phyloP scores from a whole-genome alignment of 345 rosid species.

The Eutrema heterophyllum region DNA sequence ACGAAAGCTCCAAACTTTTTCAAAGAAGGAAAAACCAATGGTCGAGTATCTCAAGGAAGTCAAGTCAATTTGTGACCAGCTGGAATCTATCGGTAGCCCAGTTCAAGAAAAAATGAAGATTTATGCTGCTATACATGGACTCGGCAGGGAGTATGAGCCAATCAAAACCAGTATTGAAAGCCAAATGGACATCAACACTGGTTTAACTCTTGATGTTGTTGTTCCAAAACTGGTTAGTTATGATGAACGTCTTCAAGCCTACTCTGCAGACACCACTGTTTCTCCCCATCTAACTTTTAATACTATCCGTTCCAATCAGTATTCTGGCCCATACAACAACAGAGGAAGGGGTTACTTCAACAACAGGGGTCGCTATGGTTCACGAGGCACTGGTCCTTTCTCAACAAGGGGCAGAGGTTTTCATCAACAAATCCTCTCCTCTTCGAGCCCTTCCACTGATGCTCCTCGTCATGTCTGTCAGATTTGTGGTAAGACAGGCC shows the following conservation, averaged over 20 bases:
- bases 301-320: too few relatives aligned
- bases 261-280: background rate
- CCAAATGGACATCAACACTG: background rate
- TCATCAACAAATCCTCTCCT: background rate
- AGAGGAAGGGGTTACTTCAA: background rate
- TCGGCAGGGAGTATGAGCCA: background rate
- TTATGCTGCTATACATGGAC: background rate
- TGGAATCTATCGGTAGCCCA: background rate
- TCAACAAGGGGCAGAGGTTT: background rate
- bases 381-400: background rate
- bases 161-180: background rate
- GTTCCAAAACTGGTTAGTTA: background rate
- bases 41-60: too few relatives aligned
- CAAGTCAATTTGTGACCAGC: background rate
- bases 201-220: background rate
- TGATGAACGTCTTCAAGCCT: background rate
- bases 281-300: background rate
- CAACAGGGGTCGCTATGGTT: too few relatives aligned
- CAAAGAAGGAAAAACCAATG: too few relatives aligned
- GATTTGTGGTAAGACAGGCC: background rate
- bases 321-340: too few relatives aligned
- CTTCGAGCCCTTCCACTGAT: background rate
- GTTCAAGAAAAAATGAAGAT: background rate
- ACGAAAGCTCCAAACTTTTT: too few relatives aligned
- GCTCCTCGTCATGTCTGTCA: background rate